Evolutionary conservation across 2,329 filamentous ascomycete species (phyloP), one percentile per base, ranked within the genome.

Genomic region (Clathrospora elynae): DNA sequence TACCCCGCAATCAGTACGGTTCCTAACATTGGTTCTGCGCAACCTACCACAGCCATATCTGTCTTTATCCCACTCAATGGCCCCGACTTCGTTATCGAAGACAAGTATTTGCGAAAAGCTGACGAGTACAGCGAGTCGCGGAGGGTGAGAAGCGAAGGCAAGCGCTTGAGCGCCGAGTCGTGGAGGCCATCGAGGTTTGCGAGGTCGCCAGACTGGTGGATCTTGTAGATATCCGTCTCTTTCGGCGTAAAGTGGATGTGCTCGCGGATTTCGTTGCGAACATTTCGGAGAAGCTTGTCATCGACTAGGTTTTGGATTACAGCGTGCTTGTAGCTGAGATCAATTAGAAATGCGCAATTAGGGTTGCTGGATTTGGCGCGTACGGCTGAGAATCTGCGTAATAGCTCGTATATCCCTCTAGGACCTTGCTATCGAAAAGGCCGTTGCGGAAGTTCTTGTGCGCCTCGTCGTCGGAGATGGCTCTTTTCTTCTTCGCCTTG

Each of bases 161-260:
- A 77, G 66, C 90, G 90, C 49, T 86, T 81, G 40, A 97, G 80
- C 5, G 91, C 90, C 6, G 85, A 84, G 66, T 95, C 86, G 50
- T 95, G 89, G 29, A 99, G 82, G 16, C 93, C 93, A 71, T 96
- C 92, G 45, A 99, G 83, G 73, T 99, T 99, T 32, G 93, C 93
- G 22, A 99, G 81, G 70, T 99, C 93, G 55, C 93, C 93, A 4
- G 92, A 97, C 76, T 99, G 93, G 79, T 96, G 91, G 66, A 99
- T 97, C 74, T 95, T 96, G 81, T 99, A 99, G 61, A 99, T 99
- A 71, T 99, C 93, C 33, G 93, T 99, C 73, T 99, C 93, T 72
- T 99, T 99, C 60, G 91, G 91, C 9, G 93, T 96, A 75, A 99
- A 99, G 57, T 88, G 85, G 57, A 99, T 88, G 66, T 96, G 91